Evolutionary conservation across 345 rosid species (phyloP).

Genomic region (Combretum micranthum): DNA sequence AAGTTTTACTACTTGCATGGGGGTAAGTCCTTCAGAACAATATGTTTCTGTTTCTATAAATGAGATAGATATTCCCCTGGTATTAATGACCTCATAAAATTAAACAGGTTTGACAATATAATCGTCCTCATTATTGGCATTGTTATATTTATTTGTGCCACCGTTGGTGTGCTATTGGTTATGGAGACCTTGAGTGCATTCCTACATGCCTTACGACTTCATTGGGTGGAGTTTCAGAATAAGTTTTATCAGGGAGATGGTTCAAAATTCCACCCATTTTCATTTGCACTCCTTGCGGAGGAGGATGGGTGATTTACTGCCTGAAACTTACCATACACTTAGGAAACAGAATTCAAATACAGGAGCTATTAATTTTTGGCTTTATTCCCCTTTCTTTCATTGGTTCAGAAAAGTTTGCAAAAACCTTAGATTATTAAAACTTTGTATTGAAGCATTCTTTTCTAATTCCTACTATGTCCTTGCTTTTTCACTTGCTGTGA

Average conservation of each 20-base stretch:
- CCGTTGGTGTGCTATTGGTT: conserved; percentile 53
- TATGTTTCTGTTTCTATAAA: neutral
- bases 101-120: conserved; percentile 46
- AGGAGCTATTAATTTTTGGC: neutral
- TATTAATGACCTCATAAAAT: neutral
- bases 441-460: too few relatives aligned
- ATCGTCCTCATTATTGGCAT: conserved; percentile 40
- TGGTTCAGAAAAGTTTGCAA: too few relatives aligned
- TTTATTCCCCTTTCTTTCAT: too few relatives aligned
- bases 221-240: conserved; percentile 63
- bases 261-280: conserved; percentile 49
- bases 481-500: too few relatives aligned
- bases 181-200: conserved; percentile 68
- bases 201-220: conserved; percentile 57
- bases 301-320: conserved; percentile 25
- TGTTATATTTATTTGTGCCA: conserved; percentile 40
- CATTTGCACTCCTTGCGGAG: conserved; percentile 29
- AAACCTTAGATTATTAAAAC: too few relatives aligned
- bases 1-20: conserved; percentile 55
- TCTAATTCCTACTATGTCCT: too few relatives aligned
- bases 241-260: conserved; percentile 68
- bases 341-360: neutral
- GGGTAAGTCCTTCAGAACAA: conserved; percentile 34
- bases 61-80: neutral
- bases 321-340: conserved; percentile 2